Conservation (phyloP, 1,284 basidiomycete species). For the Malassezia yamatoensis region DNA sequence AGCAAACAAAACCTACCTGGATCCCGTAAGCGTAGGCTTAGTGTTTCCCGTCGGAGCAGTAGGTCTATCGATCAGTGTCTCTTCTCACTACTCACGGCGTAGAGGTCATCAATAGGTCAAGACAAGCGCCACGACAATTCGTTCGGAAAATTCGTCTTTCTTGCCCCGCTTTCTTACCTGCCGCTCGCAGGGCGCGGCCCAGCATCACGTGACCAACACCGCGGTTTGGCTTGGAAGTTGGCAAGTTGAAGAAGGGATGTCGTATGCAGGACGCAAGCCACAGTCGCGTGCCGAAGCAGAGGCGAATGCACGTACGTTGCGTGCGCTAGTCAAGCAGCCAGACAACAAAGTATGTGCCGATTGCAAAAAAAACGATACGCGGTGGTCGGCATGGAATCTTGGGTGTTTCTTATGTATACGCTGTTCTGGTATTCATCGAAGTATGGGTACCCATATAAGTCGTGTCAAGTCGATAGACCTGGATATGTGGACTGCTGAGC, state of each 20-base stretch:
- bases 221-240: too few species aligned
- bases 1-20: constrained; percentile 14
- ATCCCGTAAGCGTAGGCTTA: constrained; percentile 51
- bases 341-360: constrained; percentile 76
- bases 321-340: constrained; percentile 52
- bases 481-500: constrained; percentile 93
- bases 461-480: constrained; percentile 89
- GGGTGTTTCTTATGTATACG: constrained; percentile 90
- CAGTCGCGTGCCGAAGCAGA: constrained; percentile 45
- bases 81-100: constrained; percentile 15
- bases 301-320: constrained; percentile 38
- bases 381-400: constrained; percentile 97
- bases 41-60: constrained; percentile 23
- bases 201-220: too few species aligned
- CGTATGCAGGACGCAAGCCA: constrained; percentile 23
- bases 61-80: not conserved
- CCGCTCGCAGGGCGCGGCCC: too few species aligned
- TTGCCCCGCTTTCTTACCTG: too few species aligned
- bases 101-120: constrained; percentile 17
- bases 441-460: constrained; percentile 78
- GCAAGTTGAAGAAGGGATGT: constrained; percentile 23
- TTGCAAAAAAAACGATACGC: constrained; percentile 58
- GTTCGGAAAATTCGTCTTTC: too few species aligned
- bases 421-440: constrained; percentile 94
- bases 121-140: not conserved